Percentiles rank a stretch among this genome's conserved stretches.
These are phyloP conservation scores for Fusarium sp. DNA, from an alignment of 2,329 filamentous ascomycete species.

Conservation along the genomic window DNA sequence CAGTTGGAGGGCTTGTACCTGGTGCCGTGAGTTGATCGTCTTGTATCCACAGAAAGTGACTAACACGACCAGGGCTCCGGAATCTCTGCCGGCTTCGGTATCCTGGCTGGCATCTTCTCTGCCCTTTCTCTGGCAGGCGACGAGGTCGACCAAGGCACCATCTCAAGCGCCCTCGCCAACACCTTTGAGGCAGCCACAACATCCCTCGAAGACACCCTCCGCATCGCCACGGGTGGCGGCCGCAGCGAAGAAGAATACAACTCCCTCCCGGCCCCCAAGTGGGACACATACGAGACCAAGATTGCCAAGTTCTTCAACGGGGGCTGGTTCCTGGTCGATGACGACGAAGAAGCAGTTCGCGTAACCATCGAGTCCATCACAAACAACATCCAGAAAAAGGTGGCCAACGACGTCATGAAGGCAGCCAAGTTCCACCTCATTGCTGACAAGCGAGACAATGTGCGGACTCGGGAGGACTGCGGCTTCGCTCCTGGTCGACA, in stretches of 20 bases:
- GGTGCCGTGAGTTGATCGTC: not conserved
- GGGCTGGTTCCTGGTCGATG: slow-evolving; percentile 22
- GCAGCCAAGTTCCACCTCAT: slow-evolving; percentile 22
- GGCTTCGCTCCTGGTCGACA: slow-evolving; percentile 23
- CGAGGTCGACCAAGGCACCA: slow-evolving; percentile 7
- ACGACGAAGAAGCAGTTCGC: slow-evolving; percentile 4
- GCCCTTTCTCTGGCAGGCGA: not conserved
- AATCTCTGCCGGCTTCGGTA: not conserved
- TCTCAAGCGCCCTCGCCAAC: not conserved
- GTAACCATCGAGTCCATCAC: slow-evolving; percentile 6
- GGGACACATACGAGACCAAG: slow-evolving; percentile 7
- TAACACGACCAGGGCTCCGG: not conserved
- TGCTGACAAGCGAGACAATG: slow-evolving; percentile 21
- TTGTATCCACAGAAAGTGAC: fast-evolving
- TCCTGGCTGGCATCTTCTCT: slow-evolving; percentile 3
- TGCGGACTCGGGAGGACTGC: slow-evolving; percentile 7
- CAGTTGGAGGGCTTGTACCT: not conserved
- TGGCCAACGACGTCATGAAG: slow-evolving; percentile 37
- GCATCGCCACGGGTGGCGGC: slow-evolving; percentile 12
- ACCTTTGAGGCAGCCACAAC: not conserved
- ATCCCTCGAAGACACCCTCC: not conserved
- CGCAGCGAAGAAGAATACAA: not conserved
- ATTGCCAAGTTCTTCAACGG: slow-evolving; percentile 30
- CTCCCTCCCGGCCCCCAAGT: slow-evolving; percentile 7
- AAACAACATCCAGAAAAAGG: slow-evolving; percentile 27